Evolutionary conservation across 2,329 filamentous ascomycete species (phyloP).

Genomic region (Exophiala aquamarina): DNA sequence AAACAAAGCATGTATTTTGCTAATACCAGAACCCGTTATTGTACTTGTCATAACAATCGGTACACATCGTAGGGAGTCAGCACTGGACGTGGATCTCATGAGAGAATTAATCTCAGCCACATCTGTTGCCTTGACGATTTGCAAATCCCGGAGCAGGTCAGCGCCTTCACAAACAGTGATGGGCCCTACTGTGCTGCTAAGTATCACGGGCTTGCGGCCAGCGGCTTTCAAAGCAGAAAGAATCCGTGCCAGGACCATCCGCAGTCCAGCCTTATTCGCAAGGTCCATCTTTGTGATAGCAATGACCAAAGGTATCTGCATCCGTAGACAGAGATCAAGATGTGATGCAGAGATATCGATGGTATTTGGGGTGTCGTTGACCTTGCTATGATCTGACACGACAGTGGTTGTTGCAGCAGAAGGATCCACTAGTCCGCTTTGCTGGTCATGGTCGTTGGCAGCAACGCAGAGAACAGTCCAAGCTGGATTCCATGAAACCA

Average conservation of each 20-base stretch:
- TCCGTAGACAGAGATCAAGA: constrained; percentile 78
- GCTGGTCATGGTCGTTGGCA: constrained; percentile 66
- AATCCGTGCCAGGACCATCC: constrained; percentile 69
- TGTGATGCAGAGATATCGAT: constrained; percentile 76
- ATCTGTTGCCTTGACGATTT: constrained; percentile 58
- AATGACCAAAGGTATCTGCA: constrained; percentile 74
- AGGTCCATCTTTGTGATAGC: constrained; percentile 90
- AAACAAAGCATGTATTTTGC: constrained; percentile 77
- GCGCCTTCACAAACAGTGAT: constrained; percentile 38
- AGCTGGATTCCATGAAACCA: constrained; percentile 95
- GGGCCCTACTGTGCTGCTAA: constrained; percentile 41
- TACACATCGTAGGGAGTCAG: constrained; percentile 54
- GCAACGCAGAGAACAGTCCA: constrained; percentile 89
- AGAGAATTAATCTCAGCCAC: constrained; percentile 58
- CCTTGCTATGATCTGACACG: constrained; percentile 53
- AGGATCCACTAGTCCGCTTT: constrained; percentile 13
- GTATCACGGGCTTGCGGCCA: constrained; percentile 71
- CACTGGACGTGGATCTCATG: constrained; percentile 42
- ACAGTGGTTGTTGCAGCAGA: constrained; percentile 40
- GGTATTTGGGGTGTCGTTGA: constrained; percentile 1
- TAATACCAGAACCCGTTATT: constrained; percentile 79
- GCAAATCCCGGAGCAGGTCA: constrained; percentile 53
- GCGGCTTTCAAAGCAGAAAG: constrained; percentile 75
- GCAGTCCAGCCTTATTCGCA: constrained; percentile 70
- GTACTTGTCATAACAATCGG: constrained; percentile 88